Evolutionary conservation across 176 grass and related monocot genomes (phyloP).

Genomic region (Ensete ventricosum): DNA sequence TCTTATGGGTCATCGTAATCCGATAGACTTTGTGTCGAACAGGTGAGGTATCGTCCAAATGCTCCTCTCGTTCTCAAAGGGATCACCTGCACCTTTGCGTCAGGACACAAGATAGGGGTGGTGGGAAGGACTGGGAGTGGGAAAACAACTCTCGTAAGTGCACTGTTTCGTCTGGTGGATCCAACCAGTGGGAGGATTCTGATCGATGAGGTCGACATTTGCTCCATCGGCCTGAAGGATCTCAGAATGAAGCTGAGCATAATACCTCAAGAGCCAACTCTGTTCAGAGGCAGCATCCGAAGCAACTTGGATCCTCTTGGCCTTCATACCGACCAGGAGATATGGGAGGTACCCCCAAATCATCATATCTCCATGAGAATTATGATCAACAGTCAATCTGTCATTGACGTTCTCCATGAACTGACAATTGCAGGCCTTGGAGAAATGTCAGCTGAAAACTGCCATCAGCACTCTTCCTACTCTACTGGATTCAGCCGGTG

Average conservation of each 20-base stretch:
- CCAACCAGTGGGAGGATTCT: constrained; percentile 66
- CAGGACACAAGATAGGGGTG: constrained; percentile 78
- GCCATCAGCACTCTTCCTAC: constrained; percentile 45
- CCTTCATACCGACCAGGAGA: constrained; percentile 70
- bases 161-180: constrained; percentile 79
- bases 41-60: constrained; percentile 71
- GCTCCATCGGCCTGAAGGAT: constrained; percentile 78
- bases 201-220: constrained; percentile 73
- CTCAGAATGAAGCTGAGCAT: constrained; percentile 94
- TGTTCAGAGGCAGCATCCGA: constrained; percentile 79
- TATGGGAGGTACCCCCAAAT: constrained; percentile 75
- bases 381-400: not conserved
- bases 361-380: not conserved
- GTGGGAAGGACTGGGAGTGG: constrained; percentile 88
- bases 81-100: constrained; percentile 62
- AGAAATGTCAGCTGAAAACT: constrained; percentile 75
- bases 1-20: not conserved
- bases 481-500: constrained; percentile 84
- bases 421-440: constrained; percentile 49
- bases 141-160: constrained; percentile 86
- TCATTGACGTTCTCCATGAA: not conserved
- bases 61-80: constrained; percentile 89
- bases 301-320: constrained; percentile 87
- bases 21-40: constrained; percentile 18
- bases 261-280: constrained; percentile 92